Conservation (phyloP, 106 monocot species). For the Platanthera zijinensis region DNA sequence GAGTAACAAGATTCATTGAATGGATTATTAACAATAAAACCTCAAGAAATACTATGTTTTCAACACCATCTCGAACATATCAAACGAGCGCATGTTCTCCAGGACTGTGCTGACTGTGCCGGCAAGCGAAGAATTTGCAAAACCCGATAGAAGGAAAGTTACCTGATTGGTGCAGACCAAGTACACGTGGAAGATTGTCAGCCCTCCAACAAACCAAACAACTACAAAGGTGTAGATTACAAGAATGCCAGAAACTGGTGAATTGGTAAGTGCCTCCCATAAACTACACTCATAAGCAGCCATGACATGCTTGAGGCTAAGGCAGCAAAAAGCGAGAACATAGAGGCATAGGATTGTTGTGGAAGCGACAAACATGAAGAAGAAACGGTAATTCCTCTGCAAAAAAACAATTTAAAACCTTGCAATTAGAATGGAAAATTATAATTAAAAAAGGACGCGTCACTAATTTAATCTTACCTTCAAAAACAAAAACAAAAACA, state of each 20-base stretch:
- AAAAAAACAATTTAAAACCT: neutral
- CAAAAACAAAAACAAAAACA: neutral
- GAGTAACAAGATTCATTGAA: neutral
- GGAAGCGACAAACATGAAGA: slow-evolving; percentile 46
- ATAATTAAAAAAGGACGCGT: neutral
- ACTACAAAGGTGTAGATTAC: slow-evolving; percentile 47
- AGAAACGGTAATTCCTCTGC: slow-evolving; percentile 64
- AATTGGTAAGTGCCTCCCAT: slow-evolving; percentile 36
- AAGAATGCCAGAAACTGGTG: slow-evolving; percentile 51
- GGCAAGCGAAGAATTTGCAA: neutral
- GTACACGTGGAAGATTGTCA: slow-evolving; percentile 55
- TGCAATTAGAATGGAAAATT: slow-evolving; percentile 1
- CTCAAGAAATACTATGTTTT: neutral
- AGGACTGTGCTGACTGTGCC: neutral
- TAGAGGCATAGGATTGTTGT: slow-evolving; percentile 50
- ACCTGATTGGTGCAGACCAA: slow-evolving; percentile 64
- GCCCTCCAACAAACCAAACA: slow-evolving; percentile 59
- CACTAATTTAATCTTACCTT: neutral
- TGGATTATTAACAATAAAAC: neutral
- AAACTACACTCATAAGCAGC: slow-evolving; percentile 27
- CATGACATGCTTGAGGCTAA: slow-evolving; percentile 39
- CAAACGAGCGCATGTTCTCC: neutral
- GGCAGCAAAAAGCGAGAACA: slow-evolving; percentile 60
- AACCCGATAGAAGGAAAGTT: neutral
- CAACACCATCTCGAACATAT: neutral